A percentile compares a stretch with the other conserved stretches of the same genome.
Conservation (phyloP, 768 basidiomycete genomes). For the Mycena alexandri region DNA sequence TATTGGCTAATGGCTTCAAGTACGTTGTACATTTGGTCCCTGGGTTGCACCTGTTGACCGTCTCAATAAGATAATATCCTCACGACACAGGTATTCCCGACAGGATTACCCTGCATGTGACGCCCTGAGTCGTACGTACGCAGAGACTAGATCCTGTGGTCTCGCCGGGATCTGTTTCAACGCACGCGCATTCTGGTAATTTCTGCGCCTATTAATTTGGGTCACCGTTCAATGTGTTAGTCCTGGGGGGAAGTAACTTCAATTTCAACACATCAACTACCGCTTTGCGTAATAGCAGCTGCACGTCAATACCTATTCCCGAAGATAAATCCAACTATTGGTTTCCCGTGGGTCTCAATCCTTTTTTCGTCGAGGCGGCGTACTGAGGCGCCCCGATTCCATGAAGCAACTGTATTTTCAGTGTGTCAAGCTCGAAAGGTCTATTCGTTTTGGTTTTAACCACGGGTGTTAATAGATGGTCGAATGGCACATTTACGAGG, state of each 20-base stretch:
- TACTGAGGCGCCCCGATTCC: neutral
- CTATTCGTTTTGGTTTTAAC: neutral
- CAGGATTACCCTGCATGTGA: too few relatives aligned
- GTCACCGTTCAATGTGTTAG: slow-evolving; percentile 4
- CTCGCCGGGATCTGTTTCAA: slow-evolving; percentile 34
- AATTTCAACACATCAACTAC: slow-evolving; percentile 35
- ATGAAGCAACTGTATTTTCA: slow-evolving; percentile 37
- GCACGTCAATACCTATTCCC: slow-evolving; percentile 37
- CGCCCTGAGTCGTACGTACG: too few relatives aligned
- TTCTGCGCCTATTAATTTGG: neutral
- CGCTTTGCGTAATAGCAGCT: slow-evolving; percentile 27
- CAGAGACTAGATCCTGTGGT: neutral
- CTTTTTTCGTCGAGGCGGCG: neutral
- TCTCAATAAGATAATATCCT: slow-evolving; percentile 36
- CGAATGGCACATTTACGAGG: slow-evolving; percentile 37
- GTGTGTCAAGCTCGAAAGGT: slow-evolving; percentile 13
- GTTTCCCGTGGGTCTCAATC: slow-evolving; percentile 26
- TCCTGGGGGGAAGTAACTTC: slow-evolving; percentile 37
- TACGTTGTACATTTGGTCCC: neutral
- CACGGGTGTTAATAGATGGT: slow-evolving; percentile 22
- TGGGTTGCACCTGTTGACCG: neutral
- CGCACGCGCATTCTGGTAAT: slow-evolving; percentile 35
- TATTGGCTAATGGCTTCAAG: slow-evolving; percentile 38
- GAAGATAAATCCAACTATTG: slow-evolving; percentile 39
- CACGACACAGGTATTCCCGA: slow-evolving; percentile 31